A percentile compares a stretch with the other conserved stretches of the same genome.
phyloP scores from a whole-genome alignment of 768 basidiomycete species.

The Leccinum longicurvipes region DNA sequence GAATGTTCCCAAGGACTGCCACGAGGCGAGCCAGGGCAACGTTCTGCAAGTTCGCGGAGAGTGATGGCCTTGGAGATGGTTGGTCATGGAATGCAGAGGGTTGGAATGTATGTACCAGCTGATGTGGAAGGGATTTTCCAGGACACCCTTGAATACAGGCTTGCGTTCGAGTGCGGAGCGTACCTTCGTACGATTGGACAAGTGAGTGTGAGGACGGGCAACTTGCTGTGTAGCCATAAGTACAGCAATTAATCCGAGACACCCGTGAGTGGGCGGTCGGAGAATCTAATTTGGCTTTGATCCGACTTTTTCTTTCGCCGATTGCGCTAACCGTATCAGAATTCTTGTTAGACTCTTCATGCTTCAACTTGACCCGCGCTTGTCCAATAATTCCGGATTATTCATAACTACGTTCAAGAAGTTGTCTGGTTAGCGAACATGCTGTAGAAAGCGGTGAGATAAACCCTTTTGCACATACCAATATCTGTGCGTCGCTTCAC shows the following conservation, averaged over 20 bases:
- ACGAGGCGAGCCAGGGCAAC: slow-evolving; percentile 49
- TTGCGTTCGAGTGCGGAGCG: slow-evolving; percentile 50
- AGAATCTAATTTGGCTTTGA: not conserved
- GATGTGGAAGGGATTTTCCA: slow-evolving; percentile 71
- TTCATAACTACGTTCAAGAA: no score
- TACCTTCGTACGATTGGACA: slow-evolving; percentile 60
- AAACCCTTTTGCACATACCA: not conserved
- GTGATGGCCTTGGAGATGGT: slow-evolving; percentile 50
- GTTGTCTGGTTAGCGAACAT: no score
- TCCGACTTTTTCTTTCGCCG: no score
- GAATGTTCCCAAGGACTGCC: slow-evolving; percentile 47
- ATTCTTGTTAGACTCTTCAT: no score
- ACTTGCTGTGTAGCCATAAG: slow-evolving; percentile 49
- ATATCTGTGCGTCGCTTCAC: not conserved
- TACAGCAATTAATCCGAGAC: not conserved
- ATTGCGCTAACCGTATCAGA: no score
- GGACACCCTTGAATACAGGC: slow-evolving; percentile 61
- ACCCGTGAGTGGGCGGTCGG: not conserved
- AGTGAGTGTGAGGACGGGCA: slow-evolving; percentile 52
- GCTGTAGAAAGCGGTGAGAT: no score
- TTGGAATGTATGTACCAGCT: slow-evolving; percentile 48
- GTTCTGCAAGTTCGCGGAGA: slow-evolving; percentile 64
- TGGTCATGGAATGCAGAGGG: not conserved
- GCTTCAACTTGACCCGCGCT: no score
- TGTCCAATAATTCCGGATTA: no score